Conservation (phyloP, 495 filamentous ascomycete genomes). For the Podospora conica region DNA sequence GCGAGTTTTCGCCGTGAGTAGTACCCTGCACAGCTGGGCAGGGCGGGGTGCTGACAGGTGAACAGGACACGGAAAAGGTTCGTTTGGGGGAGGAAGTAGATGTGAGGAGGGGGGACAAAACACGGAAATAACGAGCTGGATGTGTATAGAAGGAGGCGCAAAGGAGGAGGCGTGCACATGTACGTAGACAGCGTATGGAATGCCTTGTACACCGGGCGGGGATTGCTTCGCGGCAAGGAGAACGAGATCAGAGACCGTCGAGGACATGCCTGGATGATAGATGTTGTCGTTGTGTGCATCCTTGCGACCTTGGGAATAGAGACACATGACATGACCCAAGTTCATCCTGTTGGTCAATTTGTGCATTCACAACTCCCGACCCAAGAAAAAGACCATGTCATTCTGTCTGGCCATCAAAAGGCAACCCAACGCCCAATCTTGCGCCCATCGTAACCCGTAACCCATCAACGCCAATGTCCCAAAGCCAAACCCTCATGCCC, state of each 20-base stretch:
- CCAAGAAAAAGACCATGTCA: not conserved
- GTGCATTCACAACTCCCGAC: not conserved
- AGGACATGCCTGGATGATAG: not conserved
- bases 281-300: not conserved
- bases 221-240: not conserved
- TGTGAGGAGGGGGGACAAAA: not conserved
- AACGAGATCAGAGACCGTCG: not conserved
- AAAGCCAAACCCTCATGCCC: not conserved
- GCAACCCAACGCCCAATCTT: not conserved
- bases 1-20: constrained; percentile 87
- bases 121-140: not conserved
- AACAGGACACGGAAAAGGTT: constrained; percentile 82
- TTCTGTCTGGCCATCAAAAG: not conserved
- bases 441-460: not conserved
- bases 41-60: constrained; percentile 4
- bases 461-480: not conserved
- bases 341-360: not conserved
- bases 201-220: not conserved
- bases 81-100: constrained; percentile 36
- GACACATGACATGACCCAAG: not conserved
- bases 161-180: not conserved
- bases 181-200: not conserved
- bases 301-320: too few relatives aligned
- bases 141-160: not conserved
- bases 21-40: not conserved